A percentile compares a stretch with the other conserved stretches of the same genome.
Conservation (phyloP, 345 rosid genomes). For the Streptanthus diversifolius region DNA sequence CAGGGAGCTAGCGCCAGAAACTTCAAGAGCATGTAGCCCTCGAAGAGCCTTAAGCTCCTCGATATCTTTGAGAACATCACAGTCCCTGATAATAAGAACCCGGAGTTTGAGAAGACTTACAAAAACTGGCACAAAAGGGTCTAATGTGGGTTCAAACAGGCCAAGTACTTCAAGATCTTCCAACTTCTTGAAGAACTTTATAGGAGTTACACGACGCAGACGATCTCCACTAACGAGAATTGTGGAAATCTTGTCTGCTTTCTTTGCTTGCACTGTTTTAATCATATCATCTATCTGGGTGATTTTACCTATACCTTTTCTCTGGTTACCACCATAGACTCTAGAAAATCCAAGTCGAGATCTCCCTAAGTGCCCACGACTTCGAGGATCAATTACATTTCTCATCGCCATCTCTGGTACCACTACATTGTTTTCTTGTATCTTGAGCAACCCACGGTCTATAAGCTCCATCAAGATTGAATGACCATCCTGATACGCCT, state of each 20-base stretch:
- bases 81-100: conserved; percentile 52
- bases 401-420: conserved; percentile 39
- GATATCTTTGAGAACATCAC: conserved; percentile 33
- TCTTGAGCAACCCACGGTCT: conserved; percentile 43
- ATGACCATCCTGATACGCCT: conserved; percentile 49
- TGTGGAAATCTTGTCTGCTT: conserved; percentile 26
- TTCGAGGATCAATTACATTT: conserved; percentile 31
- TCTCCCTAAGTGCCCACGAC: conserved; percentile 27
- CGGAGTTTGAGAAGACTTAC: background rate
- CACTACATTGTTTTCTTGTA: conserved; percentile 42
- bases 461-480: conserved; percentile 47
- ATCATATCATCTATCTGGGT: conserved; percentile 48
- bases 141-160: conserved; percentile 39
- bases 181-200: conserved; percentile 27
- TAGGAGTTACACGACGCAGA: conserved; percentile 30
- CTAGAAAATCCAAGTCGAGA: conserved; percentile 38
- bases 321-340: conserved; percentile 22
- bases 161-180: conserved; percentile 40
- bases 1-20: conserved; percentile 48
- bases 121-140: background rate
- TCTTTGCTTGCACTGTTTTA: conserved; percentile 36
- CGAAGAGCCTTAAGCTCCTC: conserved; percentile 21
- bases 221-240: conserved; percentile 47
- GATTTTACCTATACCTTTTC: conserved; percentile 41
- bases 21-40: conserved; percentile 46